Conservation (phyloP, 306 rosid genomes). For the Malus sylvestris region DNA sequence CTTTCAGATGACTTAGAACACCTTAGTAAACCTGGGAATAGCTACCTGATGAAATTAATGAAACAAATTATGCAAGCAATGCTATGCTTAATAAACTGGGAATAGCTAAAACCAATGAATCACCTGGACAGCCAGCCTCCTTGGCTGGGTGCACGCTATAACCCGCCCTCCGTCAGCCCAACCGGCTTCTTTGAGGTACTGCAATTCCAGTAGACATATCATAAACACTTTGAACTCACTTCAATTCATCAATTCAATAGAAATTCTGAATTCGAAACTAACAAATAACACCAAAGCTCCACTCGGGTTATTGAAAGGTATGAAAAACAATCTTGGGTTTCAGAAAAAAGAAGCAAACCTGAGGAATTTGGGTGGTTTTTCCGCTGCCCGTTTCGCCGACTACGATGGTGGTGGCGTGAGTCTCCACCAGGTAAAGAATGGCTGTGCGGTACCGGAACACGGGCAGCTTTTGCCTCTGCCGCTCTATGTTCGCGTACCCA, state of each 20-base stretch:
- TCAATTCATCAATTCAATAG: not conserved
- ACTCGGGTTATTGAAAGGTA: not conserved
- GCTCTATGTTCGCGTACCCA: constrained; percentile 55
- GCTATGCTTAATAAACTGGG: not conserved
- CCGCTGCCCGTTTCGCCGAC: constrained; percentile 99
- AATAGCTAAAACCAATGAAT: not conserved
- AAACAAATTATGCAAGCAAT: not conserved
- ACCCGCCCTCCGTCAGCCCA: constrained; percentile 89
- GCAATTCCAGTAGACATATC: constrained; percentile 11
- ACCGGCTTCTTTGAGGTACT: constrained; percentile 86
- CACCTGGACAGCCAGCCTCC: constrained; percentile 92
- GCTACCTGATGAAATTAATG: not conserved
- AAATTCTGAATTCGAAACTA: not conserved
- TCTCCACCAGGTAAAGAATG: constrained; percentile 78
- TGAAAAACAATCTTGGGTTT: not conserved
- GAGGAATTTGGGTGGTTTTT: constrained; percentile 94
- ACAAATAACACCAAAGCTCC: not conserved
- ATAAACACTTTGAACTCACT: not conserved
- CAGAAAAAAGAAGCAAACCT: constrained; percentile 32
- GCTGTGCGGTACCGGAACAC: constrained; percentile 75
- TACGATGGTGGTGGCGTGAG: constrained; percentile 72
- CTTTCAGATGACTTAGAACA: not conserved
- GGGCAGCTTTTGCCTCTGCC: constrained; percentile 86
- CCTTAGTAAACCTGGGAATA: not conserved
- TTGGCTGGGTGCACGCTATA: constrained; percentile 89